phyloP scores from a whole-genome alignment of 1,139 yeast species.

The Blastobotrys aristatus region DNA sequence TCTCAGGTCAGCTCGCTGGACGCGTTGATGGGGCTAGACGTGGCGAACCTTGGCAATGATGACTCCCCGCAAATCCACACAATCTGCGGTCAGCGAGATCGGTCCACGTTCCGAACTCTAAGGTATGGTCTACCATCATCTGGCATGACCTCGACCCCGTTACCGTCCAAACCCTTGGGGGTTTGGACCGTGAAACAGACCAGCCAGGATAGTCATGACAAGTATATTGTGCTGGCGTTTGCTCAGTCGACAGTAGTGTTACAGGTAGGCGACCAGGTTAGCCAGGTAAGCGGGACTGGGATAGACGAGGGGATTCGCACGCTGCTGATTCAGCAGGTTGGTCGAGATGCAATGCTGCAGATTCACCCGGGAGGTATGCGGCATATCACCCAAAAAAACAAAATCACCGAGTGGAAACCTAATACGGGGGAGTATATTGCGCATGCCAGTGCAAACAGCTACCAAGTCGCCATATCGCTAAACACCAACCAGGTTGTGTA shows the following conservation, averaged over 20 bases:
- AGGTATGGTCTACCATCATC: conserved; percentile 58
- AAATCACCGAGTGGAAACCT: conserved; percentile 65
- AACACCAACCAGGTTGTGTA: conserved; percentile 74
- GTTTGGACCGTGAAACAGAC: conserved; percentile 56
- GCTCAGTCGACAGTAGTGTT: conserved; percentile 65
- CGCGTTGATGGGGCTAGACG: conserved; percentile 53
- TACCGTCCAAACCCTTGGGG: conserved; percentile 58
- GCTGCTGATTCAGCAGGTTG: conserved; percentile 65
- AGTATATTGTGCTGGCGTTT: conserved; percentile 64
- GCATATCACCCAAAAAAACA: conserved; percentile 45
- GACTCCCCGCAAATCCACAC: conserved; percentile 39
- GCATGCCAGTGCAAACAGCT: conserved; percentile 55
- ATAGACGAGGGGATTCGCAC: conserved; percentile 56
- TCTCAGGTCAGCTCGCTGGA: conserved; percentile 50
- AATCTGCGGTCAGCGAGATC: conserved; percentile 38
- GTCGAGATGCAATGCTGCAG: conserved; percentile 60
- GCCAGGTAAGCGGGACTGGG: conserved; percentile 66
- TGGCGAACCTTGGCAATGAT: conserved; percentile 34
- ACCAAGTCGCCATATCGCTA: conserved; percentile 66
- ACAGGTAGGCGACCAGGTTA: conserved; percentile 65
- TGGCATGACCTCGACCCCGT: conserved; percentile 63
- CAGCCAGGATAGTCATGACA: conserved; percentile 47
- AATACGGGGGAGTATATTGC: conserved; percentile 63
- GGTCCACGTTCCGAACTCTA: conserved; percentile 47
- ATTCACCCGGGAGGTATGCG: conserved; percentile 69